phyloP scores from a whole-genome alignment of 2,329 filamentous ascomycete species.

The Zalaria obscura region DNA sequence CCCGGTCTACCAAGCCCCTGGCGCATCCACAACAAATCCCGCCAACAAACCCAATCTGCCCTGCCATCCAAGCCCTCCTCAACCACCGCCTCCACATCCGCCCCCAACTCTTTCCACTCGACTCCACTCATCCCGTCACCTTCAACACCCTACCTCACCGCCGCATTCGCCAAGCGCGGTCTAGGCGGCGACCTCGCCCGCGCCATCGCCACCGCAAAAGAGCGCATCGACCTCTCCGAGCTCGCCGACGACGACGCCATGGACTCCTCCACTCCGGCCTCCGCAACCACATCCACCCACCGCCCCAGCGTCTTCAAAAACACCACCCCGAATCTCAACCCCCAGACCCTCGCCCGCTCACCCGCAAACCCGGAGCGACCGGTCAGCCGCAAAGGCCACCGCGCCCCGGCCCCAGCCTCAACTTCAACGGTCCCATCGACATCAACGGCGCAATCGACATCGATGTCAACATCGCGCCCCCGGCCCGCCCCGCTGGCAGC shows the following conservation, averaged over 20 bases:
- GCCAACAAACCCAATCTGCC: background rate
- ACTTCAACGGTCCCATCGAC: too few relatives aligned
- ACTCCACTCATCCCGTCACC: conserved; percentile 3
- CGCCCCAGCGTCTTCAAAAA: background rate
- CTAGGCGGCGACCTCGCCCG: conserved; percentile 23
- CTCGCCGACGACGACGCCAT: conserved; percentile 8
- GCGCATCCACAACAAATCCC: background rate
- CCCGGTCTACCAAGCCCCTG: background rate
- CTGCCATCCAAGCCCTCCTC: background rate
- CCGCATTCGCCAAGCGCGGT: conserved; percentile 24
- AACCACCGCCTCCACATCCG: background rate
- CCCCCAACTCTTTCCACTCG: background rate
- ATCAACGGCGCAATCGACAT: too few relatives aligned
- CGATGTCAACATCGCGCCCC: background rate
- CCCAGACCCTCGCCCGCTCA: conserved; percentile 2
- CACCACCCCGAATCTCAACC: background rate
- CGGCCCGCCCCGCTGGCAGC: background rate
- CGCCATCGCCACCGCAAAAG: conserved; percentile 14
- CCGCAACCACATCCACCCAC: conserved; percentile 3
- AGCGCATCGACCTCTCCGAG: conserved; percentile 19
- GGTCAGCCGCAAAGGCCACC: conserved; percentile 14
- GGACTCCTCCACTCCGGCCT: conserved; percentile 1
- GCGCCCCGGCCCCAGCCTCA: conserved; percentile 15
- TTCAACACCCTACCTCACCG: conserved; percentile 25
- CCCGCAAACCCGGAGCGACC: conserved; percentile 9